These are phyloP conservation scores for Leptosphaerulina australis DNA, from an alignment of 2,329 filamentous ascomycete species.

Conservation along the genomic window DNA sequence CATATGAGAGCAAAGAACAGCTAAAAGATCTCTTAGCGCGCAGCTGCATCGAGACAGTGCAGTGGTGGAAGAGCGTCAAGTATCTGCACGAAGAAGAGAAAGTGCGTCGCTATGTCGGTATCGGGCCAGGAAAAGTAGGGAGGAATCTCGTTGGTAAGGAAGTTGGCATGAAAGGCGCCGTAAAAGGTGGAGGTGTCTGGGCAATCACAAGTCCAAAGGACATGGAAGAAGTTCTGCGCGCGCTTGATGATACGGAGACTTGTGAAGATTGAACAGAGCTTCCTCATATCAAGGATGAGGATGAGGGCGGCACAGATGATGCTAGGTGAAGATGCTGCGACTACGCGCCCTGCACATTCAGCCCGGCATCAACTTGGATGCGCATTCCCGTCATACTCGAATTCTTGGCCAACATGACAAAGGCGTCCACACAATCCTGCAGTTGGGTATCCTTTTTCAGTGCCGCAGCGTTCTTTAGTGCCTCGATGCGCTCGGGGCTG, in stretches of 20 bases:
- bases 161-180: slow-evolving; percentile 81
- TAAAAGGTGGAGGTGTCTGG: slow-evolving; percentile 93
- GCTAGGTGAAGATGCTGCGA: not conserved
- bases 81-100: slow-evolving; percentile 85
- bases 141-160: slow-evolving; percentile 94
- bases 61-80: slow-evolving; percentile 92
- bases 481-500: slow-evolving; percentile 62
- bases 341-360: slow-evolving; percentile 41
- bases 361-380: slow-evolving; percentile 50
- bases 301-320: too few relatives aligned
- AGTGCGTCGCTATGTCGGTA: slow-evolving; percentile 85
- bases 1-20: slow-evolving; percentile 74
- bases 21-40: slow-evolving; percentile 79
- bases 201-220: slow-evolving; percentile 78
- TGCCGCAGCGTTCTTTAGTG: slow-evolving; percentile 60
- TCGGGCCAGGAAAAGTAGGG: slow-evolving; percentile 92
- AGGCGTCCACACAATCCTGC: slow-evolving; percentile 62
- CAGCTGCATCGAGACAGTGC: slow-evolving; percentile 88
- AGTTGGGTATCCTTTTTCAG: slow-evolving; percentile 64
- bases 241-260: slow-evolving; percentile 55
- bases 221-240: slow-evolving; percentile 54
- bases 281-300: too few relatives aligned
- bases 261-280: slow-evolving; percentile 8
- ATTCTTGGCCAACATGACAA: slow-evolving; percentile 61
- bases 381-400: slow-evolving; percentile 57